Percentiles rank a stretch among this genome's conserved stretches.
These are phyloP conservation scores for Phytophthora lateralis DNA, from an alignment of 352 stramenopile genomes.

Conservation along the genomic window DNA sequence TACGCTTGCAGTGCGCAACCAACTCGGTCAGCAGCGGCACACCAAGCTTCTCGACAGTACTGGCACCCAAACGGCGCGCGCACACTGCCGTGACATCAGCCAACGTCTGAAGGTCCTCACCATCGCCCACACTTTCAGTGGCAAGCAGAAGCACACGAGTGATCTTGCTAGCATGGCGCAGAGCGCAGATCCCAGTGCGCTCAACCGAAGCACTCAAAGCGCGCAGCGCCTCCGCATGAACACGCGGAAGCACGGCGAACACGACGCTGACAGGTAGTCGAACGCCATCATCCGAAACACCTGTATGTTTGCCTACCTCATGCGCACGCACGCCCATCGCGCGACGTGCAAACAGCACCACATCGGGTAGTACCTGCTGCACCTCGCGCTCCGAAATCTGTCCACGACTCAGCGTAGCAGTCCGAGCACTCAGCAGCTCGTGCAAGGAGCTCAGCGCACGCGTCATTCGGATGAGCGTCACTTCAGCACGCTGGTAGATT, in stretches of 20 bases:
- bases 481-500: constrained; percentile 65
- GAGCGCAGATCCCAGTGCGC: constrained; percentile 58
- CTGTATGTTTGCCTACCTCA: constrained; percentile 82
- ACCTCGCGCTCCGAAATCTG: constrained; percentile 79
- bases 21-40: constrained; percentile 68
- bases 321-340: constrained; percentile 66
- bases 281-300: constrained; percentile 80
- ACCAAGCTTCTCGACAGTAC: constrained; percentile 74
- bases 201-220: constrained; percentile 48
- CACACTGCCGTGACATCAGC: constrained; percentile 56
- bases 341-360: constrained; percentile 62
- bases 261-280: constrained; percentile 73
- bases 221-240: constrained; percentile 56
- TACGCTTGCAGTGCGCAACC: constrained; percentile 56
- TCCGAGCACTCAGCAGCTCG: constrained; percentile 49
- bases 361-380: constrained; percentile 61
- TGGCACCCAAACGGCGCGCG: constrained; percentile 61
- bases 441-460: constrained; percentile 46
- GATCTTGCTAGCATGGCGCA: constrained; percentile 75
- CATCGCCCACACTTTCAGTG: constrained; percentile 44
- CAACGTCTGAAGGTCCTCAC: constrained; percentile 48
- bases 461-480: constrained; percentile 45
- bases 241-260: constrained; percentile 64
- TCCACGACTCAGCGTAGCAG: constrained; percentile 23
- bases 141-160: constrained; percentile 65